Evolutionary conservation across 257 asterid genomes (phyloP).

Genomic region (Nicotiana attenuata): DNA sequence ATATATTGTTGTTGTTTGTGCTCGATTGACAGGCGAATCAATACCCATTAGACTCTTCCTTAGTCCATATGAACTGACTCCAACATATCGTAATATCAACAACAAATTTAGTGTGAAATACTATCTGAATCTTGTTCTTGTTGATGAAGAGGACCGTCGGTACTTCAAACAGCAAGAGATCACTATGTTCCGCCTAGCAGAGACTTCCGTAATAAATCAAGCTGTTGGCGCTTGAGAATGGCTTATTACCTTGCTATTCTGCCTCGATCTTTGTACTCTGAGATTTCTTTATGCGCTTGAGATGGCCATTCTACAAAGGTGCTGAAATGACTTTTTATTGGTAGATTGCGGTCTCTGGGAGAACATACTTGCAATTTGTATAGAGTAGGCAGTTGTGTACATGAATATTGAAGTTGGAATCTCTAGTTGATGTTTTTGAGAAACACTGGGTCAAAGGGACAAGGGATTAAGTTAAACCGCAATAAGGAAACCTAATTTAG

Average conservation of each 20-base stretch:
- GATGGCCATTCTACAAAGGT: slow-evolving; percentile 6
- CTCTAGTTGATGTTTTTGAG: slow-evolving; percentile 16
- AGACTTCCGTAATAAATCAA: slow-evolving; percentile 36
- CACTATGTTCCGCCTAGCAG: slow-evolving; percentile 75
- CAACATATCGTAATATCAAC: slow-evolving; percentile 84
- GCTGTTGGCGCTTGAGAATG: neutral
- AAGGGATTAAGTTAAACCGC: neutral
- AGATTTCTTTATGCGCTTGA: slow-evolving; percentile 13
- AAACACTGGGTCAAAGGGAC: neutral
- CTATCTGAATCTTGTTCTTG: slow-evolving; percentile 92
- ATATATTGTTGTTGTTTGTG: slow-evolving; percentile 1
- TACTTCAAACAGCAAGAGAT: slow-evolving; percentile 96
- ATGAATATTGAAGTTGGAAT: slow-evolving; percentile 21
- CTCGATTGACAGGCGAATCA: slow-evolving; percentile 73
- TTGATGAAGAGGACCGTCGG: slow-evolving; percentile 96
- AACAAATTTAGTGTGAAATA: slow-evolving; percentile 94
- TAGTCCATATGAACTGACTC: slow-evolving; percentile 96
- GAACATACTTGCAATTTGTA: slow-evolving; percentile 26
- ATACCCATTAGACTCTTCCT: slow-evolving; percentile 90
- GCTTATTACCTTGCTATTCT: slow-evolving; percentile 15
- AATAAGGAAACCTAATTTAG: neutral
- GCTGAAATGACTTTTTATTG: slow-evolving; percentile 21
- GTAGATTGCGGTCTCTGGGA: slow-evolving; percentile 22
- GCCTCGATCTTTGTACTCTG: slow-evolving; percentile 15
- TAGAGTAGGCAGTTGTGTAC: slow-evolving; percentile 36